Conservation (phyloP, 73 alveolate species). For the Tetrahymena malaccensis region DNA sequence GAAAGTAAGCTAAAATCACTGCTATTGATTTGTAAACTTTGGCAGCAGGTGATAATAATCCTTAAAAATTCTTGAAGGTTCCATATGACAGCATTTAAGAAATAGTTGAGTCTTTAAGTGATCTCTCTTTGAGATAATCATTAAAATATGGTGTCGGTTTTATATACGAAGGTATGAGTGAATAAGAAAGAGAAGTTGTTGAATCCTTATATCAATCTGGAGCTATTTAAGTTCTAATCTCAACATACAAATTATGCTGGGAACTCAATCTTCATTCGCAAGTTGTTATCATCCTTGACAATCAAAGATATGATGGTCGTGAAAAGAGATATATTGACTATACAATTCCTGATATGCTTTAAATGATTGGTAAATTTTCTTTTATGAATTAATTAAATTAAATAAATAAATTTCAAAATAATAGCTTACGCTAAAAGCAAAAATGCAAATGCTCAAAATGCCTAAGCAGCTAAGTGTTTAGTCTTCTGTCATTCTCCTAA, state of each 20-base stretch:
- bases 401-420: conserved; percentile 18
- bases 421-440: conserved; percentile 41
- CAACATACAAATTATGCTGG: conserved; percentile 81
- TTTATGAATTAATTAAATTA: background rate
- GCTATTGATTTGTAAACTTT: conserved; percentile 51
- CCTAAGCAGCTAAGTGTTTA: conserved; percentile 53
- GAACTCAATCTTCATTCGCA: conserved; percentile 67
- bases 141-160: conserved; percentile 67
- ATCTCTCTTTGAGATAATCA: conserved; percentile 47
- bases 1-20: conserved; percentile 60
- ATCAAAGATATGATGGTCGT: conserved; percentile 84
- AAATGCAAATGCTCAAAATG: conserved; percentile 8
- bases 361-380: conserved; percentile 71
- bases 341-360: conserved; percentile 94
- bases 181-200: conserved; percentile 58
- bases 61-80: conserved; percentile 32
- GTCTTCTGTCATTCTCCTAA: conserved; percentile 89
- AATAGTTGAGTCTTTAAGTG: conserved; percentile 41
- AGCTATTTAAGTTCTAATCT: conserved; percentile 50
- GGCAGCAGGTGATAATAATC: conserved; percentile 50
- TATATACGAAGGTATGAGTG: conserved; percentile 62
- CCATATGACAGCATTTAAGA: conserved; percentile 22
- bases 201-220: conserved; percentile 47
- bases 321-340: conserved; percentile 93
- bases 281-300: conserved; percentile 86